A percentile compares a stretch with the other conserved stretches of the same genome.
These are phyloP conservation scores for Teratosphaeria viscida DNA, from an alignment of 2,329 filamentous ascomycete genomes.

Conservation along the genomic window DNA sequence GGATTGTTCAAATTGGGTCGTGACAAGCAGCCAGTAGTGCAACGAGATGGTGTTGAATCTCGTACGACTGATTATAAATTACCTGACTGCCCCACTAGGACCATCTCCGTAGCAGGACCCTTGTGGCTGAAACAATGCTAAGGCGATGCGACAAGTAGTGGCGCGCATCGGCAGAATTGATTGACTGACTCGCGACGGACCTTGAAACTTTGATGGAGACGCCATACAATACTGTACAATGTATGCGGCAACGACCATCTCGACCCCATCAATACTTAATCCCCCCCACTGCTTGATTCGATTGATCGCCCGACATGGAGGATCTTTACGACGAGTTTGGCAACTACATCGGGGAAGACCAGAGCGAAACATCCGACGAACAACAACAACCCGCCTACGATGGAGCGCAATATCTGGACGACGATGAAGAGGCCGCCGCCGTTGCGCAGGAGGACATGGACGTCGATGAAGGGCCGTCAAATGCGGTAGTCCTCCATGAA, in stretches of 20 bases:
- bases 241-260: not conserved
- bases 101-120: too few relatives aligned
- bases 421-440: slow-evolving; percentile 48
- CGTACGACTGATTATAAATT: not conserved
- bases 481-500: slow-evolving; percentile 95
- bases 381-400: slow-evolving; percentile 41
- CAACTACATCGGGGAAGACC: slow-evolving; percentile 94
- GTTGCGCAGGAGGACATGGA: slow-evolving; percentile 77
- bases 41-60: not conserved
- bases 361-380: slow-evolving; percentile 74
- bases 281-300: not conserved
- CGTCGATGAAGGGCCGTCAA: slow-evolving; percentile 77
- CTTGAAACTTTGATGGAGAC: not conserved
- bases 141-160: not conserved
- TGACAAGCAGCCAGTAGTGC: not conserved
- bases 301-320: slow-evolving; percentile 51
- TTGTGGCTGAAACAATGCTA: not conserved
- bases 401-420: slow-evolving; percentile 70
- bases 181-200: not conserved
- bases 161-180: not conserved
- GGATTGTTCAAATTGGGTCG: not conserved
- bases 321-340: slow-evolving; percentile 99
- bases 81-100: not conserved
- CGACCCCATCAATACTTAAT: not conserved
- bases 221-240: too few relatives aligned